phyloP scores from a whole-genome alignment of 169 alveolate genomes.

The Cyclospora cayetanensis region DNA sequence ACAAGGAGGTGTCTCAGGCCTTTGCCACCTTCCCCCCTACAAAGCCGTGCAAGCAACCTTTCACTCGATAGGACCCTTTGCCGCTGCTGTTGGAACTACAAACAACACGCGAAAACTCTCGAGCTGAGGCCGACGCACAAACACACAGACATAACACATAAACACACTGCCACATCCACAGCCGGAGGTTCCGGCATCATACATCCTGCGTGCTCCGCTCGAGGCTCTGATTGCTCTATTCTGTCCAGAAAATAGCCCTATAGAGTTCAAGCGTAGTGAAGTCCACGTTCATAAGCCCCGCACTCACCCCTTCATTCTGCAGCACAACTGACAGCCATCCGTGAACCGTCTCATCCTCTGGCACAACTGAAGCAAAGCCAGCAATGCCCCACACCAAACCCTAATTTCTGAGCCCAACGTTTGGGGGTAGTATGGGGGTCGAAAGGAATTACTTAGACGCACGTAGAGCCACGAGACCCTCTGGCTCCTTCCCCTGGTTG shows the following conservation, averaged over 20 bases:
- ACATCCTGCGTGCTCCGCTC: too few species aligned
- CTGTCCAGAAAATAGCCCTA: background rate
- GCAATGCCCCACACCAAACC: background rate
- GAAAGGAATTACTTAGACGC: background rate
- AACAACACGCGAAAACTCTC: constrained; percentile 11
- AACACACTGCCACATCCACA: too few species aligned
- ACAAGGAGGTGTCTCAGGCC: too few species aligned
- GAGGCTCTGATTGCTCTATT: too few species aligned
- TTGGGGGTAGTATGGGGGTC: too few species aligned
- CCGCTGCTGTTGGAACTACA: background rate
- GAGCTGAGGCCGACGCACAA: background rate
- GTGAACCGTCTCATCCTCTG: constrained; percentile 19
- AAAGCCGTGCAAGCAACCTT: background rate
- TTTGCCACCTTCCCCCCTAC: too few species aligned
- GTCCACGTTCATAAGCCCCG: too few species aligned
- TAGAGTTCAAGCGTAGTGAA: too few species aligned
- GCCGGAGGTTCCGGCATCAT: too few species aligned
- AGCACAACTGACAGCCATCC: constrained; percentile 34
- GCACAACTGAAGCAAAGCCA: constrained; percentile 24
- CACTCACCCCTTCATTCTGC: constrained; percentile 25
- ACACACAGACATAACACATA: background rate
- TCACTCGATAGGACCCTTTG: constrained; percentile 5
- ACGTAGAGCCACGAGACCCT: constrained; percentile 39
- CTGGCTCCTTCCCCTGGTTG: background rate
- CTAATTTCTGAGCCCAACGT: background rate